A percentile compares a stretch with the other conserved stretches of the same genome.
Conservation (phyloP, 345 rosid genomes). For the Pugionium cornutum region DNA sequence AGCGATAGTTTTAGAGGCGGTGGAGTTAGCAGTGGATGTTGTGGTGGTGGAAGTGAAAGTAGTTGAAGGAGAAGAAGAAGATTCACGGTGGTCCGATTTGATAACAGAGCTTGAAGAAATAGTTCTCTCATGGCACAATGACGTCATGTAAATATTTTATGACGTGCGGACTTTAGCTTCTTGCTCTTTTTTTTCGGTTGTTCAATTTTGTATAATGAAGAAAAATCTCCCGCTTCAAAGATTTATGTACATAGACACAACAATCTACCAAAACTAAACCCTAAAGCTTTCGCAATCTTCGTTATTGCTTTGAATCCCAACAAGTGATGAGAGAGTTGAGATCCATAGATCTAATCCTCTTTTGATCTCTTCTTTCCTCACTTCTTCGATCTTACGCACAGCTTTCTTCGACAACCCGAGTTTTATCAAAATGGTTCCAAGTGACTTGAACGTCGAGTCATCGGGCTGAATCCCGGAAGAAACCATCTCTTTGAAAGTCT, state of each 20-base stretch:
- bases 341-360: slow-evolving; percentile 61
- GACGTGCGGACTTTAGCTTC: slow-evolving; percentile 11
- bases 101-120: slow-evolving; percentile 63
- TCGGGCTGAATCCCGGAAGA: slow-evolving; percentile 53
- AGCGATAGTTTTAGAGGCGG: slow-evolving; percentile 52
- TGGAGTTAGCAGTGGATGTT: slow-evolving; percentile 49
- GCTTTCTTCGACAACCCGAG: slow-evolving; percentile 69
- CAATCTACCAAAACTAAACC: background rate
- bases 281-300: slow-evolving; percentile 17
- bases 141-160: slow-evolving; percentile 39
- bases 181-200: background rate
- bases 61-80: slow-evolving; percentile 54
- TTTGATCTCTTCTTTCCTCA: slow-evolving; percentile 49
- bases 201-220: slow-evolving; percentile 19
- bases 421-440: slow-evolving; percentile 60
- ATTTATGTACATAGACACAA: slow-evolving; percentile 25
- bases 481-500: slow-evolving; percentile 70
- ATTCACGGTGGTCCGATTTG: slow-evolving; percentile 69
- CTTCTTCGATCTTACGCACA: slow-evolving; percentile 51
- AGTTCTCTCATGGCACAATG: slow-evolving; percentile 68
- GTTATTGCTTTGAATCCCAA: slow-evolving; percentile 36
- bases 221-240: slow-evolving; percentile 18
- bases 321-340: slow-evolving; percentile 54
- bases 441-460: slow-evolving; percentile 64
- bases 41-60: slow-evolving; percentile 67